Evolutionary conservation across 106 monocot genomes (phyloP), one percentile per base, ranked within the genome.

Genomic region (Apostasia ramifera): DNA sequence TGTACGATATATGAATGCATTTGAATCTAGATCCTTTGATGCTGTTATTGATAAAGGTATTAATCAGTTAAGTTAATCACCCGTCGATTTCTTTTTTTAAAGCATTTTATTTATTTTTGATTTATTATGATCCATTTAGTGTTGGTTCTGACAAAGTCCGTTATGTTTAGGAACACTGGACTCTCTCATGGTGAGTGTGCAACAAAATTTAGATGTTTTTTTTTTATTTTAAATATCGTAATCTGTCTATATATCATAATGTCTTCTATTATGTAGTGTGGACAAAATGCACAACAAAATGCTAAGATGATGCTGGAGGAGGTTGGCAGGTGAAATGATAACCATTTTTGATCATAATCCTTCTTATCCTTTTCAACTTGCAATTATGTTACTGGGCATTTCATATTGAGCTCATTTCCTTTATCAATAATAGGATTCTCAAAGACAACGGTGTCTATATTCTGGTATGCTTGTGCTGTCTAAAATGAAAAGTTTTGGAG

Each of bases 11-110:
- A 97, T 97, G 95, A 72, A 44, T 55, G 66, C 38, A 49, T 85
- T 97, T 75, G 78, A 86, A 81, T 74, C 78, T 73, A 61, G 75
- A 76, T 86, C 84, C 6, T 97, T 92, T 51, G 89, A 92, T 81
- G 89, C 84, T 72, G 84, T 97, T 72, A 78, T 97, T 76, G 95
- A 97, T 69, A 97, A 97, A 89, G 95, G 95, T 92, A 81, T 13
- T 26, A 53, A 48, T 54, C 39, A 41, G 51, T 67, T 6, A 60
- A 0, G 26, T 68, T 1, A 51, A 39, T 53, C 40, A 12, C 1
- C 39, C 1, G 11, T 43, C 2, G 12, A 40, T 62, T 66, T 54
- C 44, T 15, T 64, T 15, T 56, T 44, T 47, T 54, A 26, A 26
- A 26, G 26, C 26, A 26, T 26, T 26, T 44, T 38, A 48, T 61